phyloP scores from a whole-genome alignment of 345 rosid species.

The Acer negundo region DNA sequence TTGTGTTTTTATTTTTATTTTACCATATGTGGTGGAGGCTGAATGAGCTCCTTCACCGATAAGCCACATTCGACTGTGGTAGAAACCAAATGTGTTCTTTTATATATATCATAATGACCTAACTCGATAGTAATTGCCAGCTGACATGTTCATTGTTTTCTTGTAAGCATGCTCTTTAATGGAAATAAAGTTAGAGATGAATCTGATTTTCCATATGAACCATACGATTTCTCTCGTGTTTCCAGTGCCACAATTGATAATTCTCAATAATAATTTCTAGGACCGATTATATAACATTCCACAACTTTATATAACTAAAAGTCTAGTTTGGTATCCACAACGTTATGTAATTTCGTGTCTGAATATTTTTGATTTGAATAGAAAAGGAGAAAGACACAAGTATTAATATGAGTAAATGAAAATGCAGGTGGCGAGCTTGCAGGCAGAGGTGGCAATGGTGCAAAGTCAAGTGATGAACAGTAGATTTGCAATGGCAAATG shows the following conservation, averaged over 20 bases:
- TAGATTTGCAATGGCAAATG: slow-evolving; percentile 69
- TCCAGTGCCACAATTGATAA: neutral
- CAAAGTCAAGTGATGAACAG: slow-evolving; percentile 78
- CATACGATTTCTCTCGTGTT: neutral
- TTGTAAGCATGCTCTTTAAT: neutral
- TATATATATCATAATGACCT: too few relatives aligned
- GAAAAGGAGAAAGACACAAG: too few relatives aligned
- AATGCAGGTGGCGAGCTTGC: slow-evolving; percentile 75
- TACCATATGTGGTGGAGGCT: too few relatives aligned
- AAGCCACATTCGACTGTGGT: too few relatives aligned
- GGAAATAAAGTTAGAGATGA: neutral
- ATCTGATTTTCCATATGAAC: neutral
- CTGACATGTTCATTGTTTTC: neutral
- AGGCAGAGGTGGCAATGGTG: slow-evolving; percentile 82
- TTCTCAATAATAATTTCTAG: too few relatives aligned
- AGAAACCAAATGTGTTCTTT: too few relatives aligned
- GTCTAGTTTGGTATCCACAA: too few relatives aligned
- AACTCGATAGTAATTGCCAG: neutral
- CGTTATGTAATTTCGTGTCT: too few relatives aligned
- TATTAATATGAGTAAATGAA: neutral
- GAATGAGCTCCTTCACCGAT: too few relatives aligned
- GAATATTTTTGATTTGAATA: too few relatives aligned
- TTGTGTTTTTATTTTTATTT: neutral
- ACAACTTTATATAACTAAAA: too few relatives aligned
- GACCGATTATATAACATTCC: too few relatives aligned